Percentiles rank a stretch among this genome's conserved stretches.
These are phyloP conservation scores for Hypomyces perniciosus DNA, from an alignment of 2,329 filamentous ascomycete genomes.

Conservation along the genomic window DNA sequence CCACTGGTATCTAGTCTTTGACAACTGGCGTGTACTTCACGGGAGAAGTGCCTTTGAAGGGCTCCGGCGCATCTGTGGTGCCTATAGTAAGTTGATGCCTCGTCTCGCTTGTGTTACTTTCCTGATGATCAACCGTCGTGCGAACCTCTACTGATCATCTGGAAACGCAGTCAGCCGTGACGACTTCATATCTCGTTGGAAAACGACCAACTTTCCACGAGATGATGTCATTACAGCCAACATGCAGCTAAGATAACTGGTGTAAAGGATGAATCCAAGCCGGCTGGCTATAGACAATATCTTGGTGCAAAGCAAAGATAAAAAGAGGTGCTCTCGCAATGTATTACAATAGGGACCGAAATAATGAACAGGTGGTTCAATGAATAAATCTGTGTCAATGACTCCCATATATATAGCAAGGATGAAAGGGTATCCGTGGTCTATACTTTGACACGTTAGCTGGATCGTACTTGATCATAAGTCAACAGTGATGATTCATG, in stretches of 20 bases:
- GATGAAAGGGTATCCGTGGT: too few relatives aligned
- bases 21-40: slow-evolving; percentile 94
- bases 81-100: slow-evolving; percentile 62
- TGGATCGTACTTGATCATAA: too few relatives aligned
- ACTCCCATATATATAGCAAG: too few relatives aligned
- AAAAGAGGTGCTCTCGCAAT: neutral
- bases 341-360: neutral
- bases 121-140: neutral
- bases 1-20: slow-evolving; percentile 59
- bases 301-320: neutral
- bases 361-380: too few relatives aligned
- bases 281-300: neutral
- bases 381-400: too few relatives aligned
- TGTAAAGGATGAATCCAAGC: neutral
- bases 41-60: slow-evolving; percentile 79
- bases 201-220: slow-evolving; percentile 60
- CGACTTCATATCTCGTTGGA: slow-evolving; percentile 72
- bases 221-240: slow-evolving; percentile 37
- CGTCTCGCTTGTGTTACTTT: neutral
- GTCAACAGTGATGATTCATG: too few relatives aligned
- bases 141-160: neutral
- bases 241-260: slow-evolving; percentile 22
- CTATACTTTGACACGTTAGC: too few relatives aligned
- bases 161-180: slow-evolving; percentile 61
- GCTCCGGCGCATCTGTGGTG: slow-evolving; percentile 81